Evolutionary conservation across 257 asterid species (phyloP), one percentile per base, ranked within the genome.

Genomic region (Verbena officinalis): DNA sequence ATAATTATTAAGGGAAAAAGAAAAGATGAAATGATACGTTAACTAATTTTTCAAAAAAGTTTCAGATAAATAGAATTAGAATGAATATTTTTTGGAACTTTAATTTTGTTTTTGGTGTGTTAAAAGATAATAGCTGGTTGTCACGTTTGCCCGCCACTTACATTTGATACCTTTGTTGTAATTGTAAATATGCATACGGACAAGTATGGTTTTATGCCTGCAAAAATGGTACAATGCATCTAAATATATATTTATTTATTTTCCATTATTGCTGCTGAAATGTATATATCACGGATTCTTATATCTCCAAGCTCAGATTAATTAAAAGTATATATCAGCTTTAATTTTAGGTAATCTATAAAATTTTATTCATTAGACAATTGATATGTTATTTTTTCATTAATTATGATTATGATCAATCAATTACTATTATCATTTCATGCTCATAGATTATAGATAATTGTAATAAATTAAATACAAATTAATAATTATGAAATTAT

Each of bases 81-180:
- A 73, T 38, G 31, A 50, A 44, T 50, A 22, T 23, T 59, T 57
- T 16, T 75, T 46, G n/a, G 34, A 24, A 60, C 38, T 53, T 68
- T 76, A 3, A 30, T 24, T 69, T 70, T 57, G 62, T 49, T 62
- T 56, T 56, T 65, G n/a, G 39, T 60, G 58, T 62, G 69, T 72
- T 62, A 63, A 71, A 71, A 78, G 81, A 63, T 68, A 59, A 71
- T 27, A 5, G 70, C 54, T 70, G 76, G 71, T 64, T 79, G 72
- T 79, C 79, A 75, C 72, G 75, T 75, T 73, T 79, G 84, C 81
- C 73, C 74, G 76, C 84, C 79, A 79, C 84, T 72, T 52, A 38
- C 57, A 56, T 56, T 43, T 59, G 40, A 48, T 57, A 19, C 54
- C 55, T 63, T 27, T 27, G n/a, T n/a, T n/a, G n/a, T n/a, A 57